These are phyloP conservation scores for Pyrus communis DNA, from an alignment of 306 rosid species.

Conservation along the genomic window DNA sequence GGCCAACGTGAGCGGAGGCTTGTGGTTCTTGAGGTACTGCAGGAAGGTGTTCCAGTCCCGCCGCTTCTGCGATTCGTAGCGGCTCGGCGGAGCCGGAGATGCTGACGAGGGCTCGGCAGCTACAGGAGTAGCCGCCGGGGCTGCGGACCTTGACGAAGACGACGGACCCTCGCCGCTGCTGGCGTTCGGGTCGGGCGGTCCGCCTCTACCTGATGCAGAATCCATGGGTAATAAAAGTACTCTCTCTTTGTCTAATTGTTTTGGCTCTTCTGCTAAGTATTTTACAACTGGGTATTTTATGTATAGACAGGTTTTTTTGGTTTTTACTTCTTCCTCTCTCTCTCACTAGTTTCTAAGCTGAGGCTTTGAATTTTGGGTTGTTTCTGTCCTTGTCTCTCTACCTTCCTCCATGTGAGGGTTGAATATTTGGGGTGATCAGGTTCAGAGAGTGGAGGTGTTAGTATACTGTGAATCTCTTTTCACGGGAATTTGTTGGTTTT, in stretches of 20 bases:
- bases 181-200: constrained; percentile 21
- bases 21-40: constrained; percentile 86
- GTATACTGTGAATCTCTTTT: neutral
- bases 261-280: neutral
- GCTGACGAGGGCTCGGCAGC: constrained; percentile 25
- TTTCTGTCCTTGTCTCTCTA: neutral
- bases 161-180: neutral
- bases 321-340: neutral
- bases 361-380: neutral
- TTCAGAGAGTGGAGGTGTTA: neutral
- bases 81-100: constrained; percentile 46
- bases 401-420: neutral
- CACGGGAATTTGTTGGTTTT: constrained; percentile 27
- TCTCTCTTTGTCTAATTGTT: neutral
- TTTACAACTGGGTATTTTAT: neutral
- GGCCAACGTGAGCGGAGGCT: constrained; percentile 80
- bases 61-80: constrained; percentile 91
- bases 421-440: neutral
- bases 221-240: constrained; percentile 36
- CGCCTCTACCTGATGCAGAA: constrained; percentile 39
- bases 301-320: neutral
- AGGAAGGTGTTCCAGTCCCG: constrained; percentile 96
- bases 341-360: neutral
- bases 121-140: neutral
- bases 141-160: neutral